phyloP scores from a whole-genome alignment of 345 rosid species.

The Rhodamnia rubescens region DNA sequence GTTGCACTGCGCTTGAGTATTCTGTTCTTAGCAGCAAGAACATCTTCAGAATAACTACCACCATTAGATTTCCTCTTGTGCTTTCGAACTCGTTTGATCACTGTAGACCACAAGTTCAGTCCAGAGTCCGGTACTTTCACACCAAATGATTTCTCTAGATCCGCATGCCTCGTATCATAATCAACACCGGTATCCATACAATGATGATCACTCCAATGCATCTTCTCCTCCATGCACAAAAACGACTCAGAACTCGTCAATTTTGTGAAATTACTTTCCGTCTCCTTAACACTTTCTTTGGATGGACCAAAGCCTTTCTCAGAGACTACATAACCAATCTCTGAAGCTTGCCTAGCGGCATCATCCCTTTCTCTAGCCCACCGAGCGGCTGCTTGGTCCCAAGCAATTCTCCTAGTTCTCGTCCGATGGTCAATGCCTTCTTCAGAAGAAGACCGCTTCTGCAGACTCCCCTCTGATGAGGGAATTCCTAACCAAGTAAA shows the following conservation, averaged over 20 bases:
- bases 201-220: conserved; percentile 73
- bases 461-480: conserved; percentile 39
- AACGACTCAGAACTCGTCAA: conserved; percentile 31
- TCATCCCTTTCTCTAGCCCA: conserved; percentile 58
- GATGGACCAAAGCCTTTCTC: conserved; percentile 23
- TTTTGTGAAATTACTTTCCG: conserved; percentile 21
- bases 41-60: conserved; percentile 26
- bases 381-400: conserved; percentile 58
- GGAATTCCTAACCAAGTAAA: conserved; percentile 91
- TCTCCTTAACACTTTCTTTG: conserved; percentile 34
- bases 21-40: conserved; percentile 51
- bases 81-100: conserved; percentile 48
- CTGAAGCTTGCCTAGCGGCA: conserved; percentile 72
- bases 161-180: conserved; percentile 79
- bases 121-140: conserved; percentile 67
- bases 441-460: conserved; percentile 55
- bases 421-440: conserved; percentile 97
- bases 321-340: conserved; percentile 56
- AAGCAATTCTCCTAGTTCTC: conserved; percentile 56
- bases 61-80: conserved; percentile 49
- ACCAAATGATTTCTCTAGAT: conserved; percentile 89
- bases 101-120: conserved; percentile 54
- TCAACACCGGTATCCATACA: conserved; percentile 70
- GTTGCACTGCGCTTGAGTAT: conserved; percentile 73
- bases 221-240: conserved; percentile 57